phyloP scores from a whole-genome alignment of 371 early-diverging fungal genomes.

The Mucor lusitanicus region DNA sequence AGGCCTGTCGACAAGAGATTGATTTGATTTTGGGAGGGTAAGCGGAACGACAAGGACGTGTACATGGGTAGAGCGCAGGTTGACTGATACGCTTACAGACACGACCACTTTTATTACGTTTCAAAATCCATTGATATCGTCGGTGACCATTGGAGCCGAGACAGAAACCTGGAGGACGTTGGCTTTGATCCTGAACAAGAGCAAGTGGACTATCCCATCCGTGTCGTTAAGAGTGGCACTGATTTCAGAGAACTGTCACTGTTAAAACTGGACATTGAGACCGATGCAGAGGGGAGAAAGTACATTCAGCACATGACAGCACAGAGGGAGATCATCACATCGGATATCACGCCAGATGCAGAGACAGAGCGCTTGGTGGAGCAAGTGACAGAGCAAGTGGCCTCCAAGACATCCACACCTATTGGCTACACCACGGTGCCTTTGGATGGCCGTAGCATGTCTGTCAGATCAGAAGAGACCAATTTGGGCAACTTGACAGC shows the following conservation, averaged over 20 bases:
- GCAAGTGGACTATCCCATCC: constrained; percentile 22
- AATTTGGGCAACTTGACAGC: constrained; percentile 62
- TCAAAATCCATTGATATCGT: constrained; percentile 45
- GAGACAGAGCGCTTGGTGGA: constrained; percentile 42
- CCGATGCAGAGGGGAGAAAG: constrained; percentile 20
- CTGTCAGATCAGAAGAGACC: constrained; percentile 57
- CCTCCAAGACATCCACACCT: constrained; percentile 43
- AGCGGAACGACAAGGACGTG: not conserved
- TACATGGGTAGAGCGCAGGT: not conserved
- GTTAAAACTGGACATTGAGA: constrained; percentile 35
- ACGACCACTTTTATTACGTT: constrained; percentile 66
- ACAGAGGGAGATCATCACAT: constrained; percentile 40
- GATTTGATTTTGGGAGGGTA: constrained; percentile 66
- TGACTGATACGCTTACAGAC: constrained; percentile 28
- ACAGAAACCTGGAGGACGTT: constrained; percentile 26
- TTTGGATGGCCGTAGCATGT: constrained; percentile 59
- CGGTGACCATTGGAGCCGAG: constrained; percentile 33
- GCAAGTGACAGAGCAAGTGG: constrained; percentile 38
- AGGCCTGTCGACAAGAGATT: constrained; percentile 44
- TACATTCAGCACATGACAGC: constrained; percentile 32
- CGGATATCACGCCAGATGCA: constrained; percentile 32
- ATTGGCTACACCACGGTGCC: constrained; percentile 51
- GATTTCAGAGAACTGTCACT: constrained; percentile 64
- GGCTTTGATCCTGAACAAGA: constrained; percentile 41
- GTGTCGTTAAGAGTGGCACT: constrained; percentile 64